These are phyloP conservation scores for Neocatenulostroma microsporum DNA, from an alignment of 2,329 filamentous ascomycete genomes.

Conservation along the genomic window DNA sequence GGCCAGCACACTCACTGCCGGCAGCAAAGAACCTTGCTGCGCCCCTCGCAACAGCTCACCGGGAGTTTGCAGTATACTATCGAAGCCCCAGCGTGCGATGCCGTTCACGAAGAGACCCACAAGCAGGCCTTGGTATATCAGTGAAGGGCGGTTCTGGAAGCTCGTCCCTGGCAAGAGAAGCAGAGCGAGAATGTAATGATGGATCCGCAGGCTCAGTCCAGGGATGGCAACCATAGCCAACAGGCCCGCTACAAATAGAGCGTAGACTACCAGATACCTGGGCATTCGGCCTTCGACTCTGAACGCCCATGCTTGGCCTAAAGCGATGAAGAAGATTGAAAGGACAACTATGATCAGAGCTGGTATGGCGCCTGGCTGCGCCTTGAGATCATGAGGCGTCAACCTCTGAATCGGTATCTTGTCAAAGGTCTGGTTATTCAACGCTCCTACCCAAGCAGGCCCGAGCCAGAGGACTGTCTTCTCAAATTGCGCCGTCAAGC, in stretches of 20 bases:
- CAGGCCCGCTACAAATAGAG: constrained; percentile 57
- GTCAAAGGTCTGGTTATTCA: constrained; percentile 93
- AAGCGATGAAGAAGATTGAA: constrained; percentile 57
- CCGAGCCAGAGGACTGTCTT: constrained; percentile 88
- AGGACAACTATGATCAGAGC: constrained; percentile 73
- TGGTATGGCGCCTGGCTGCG: constrained; percentile 80
- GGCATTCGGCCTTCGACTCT: constrained; percentile 75
- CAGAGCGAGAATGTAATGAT: constrained; percentile 88
- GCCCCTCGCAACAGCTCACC: constrained; percentile 54
- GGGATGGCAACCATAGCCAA: constrained; percentile 65
- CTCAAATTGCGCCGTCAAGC: constrained; percentile 74
- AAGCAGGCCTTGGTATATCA: constrained; percentile 83
- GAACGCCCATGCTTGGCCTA: constrained; percentile 76
- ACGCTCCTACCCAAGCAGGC: constrained; percentile 77
- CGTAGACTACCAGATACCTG: constrained; percentile 70
- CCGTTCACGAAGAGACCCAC: constrained; percentile 92
- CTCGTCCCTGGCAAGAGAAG: constrained; percentile 80
- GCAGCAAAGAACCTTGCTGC: constrained; percentile 53
- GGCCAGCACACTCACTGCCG: constrained; percentile 37
- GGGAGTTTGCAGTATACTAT: constrained; percentile 76
- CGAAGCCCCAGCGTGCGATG: constrained; percentile 89
- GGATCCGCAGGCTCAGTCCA: constrained; percentile 73
- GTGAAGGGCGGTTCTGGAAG: constrained; percentile 74
- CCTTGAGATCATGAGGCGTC: constrained; percentile 79
- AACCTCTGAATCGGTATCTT: constrained; percentile 88